phyloP scores from a whole-genome alignment of 1,284 basidiomycete genomes.

The Somion occarium region DNA sequence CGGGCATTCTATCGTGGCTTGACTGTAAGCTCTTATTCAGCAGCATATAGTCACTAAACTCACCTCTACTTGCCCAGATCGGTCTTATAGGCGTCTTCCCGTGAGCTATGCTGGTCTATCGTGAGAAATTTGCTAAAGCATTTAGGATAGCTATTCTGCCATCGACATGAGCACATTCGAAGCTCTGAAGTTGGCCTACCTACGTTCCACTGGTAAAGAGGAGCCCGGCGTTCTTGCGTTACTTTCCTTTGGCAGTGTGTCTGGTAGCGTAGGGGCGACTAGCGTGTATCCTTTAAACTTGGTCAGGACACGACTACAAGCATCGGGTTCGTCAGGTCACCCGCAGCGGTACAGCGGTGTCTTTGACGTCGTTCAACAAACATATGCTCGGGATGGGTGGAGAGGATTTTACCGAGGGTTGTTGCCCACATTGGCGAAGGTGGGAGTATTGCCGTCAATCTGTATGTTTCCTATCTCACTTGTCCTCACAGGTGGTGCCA shows the following conservation, averaged over 20 bases:
- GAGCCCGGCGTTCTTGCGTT: constrained; percentile 82
- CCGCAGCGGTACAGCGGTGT: constrained; percentile 88
- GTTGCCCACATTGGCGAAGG: constrained; percentile 89
- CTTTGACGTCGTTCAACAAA: constrained; percentile 80
- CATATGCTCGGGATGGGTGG: constrained; percentile 86
- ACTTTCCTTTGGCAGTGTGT: constrained; percentile 84
- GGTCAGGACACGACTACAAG: constrained; percentile 92
- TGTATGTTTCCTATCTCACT: not conserved
- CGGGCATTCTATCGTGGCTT: constrained; percentile 91
- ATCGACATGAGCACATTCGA: constrained; percentile 97
- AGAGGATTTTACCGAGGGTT: constrained; percentile 94
- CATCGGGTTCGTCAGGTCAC: constrained; percentile 91
- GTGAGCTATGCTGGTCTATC: constrained; percentile 35
- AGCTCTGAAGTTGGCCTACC: constrained; percentile 81
- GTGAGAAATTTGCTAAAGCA: not conserved
- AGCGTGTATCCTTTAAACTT: constrained; percentile 92
- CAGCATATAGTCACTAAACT: not conserved
- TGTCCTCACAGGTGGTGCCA: constrained; percentile 68
- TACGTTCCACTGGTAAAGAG: constrained; percentile 73
- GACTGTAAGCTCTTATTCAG: constrained; percentile 53
- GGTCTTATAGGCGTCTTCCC: constrained; percentile 89
- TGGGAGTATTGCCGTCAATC: constrained; percentile 18
- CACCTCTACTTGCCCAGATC: constrained; percentile 46
- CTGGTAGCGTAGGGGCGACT: constrained; percentile 88
- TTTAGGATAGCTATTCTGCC: constrained; percentile 61